phyloP scores from a whole-genome alignment of 768 basidiomycete genomes.

The Phlebiopsis gigantea region DNA sequence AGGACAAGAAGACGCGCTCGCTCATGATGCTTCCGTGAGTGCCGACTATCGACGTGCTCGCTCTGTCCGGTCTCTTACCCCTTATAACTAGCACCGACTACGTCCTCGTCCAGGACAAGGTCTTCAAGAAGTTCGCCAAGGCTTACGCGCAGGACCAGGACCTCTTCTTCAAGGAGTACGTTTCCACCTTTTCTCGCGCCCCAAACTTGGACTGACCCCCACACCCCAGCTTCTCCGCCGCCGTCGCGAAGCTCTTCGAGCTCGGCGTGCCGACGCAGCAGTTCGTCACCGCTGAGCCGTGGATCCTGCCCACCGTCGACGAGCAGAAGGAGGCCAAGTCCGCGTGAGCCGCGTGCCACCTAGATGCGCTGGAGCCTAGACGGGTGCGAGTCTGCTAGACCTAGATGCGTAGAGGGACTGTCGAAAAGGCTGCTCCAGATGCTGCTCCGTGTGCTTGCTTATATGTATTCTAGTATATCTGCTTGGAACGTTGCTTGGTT shows the following conservation, averaged over 20 bases:
- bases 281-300: conserved; percentile 66
- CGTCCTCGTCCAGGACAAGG: conserved; percentile 83
- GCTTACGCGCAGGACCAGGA: conserved; percentile 82
- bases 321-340: conserved; percentile 28
- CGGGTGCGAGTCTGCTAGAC: too few relatives aligned
- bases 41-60: conserved; percentile 13
- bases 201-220: conserved; percentile 8
- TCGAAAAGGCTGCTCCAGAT: too few relatives aligned
- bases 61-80: not conserved
- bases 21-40: conserved; percentile 95
- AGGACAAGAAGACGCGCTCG: conserved; percentile 83
- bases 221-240: conserved; percentile 68
- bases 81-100: conserved; percentile 65
- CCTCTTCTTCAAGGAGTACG: conserved; percentile 92
- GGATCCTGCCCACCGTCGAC: conserved; percentile 56
- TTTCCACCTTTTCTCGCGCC: not conserved
- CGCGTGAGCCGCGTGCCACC: not conserved
- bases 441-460: too few relatives aligned
- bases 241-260: conserved; percentile 78
- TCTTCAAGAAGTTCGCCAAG: conserved; percentile 84
- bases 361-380: not conserved
- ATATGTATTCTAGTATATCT: too few relatives aligned
- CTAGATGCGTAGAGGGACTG: too few relatives aligned
- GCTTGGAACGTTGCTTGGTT: too few relatives aligned
- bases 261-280: conserved; percentile 87